Evolutionary conservation across 75 land plant genomes (phyloP).

Genomic region (Cupressus sempervirens): DNA sequence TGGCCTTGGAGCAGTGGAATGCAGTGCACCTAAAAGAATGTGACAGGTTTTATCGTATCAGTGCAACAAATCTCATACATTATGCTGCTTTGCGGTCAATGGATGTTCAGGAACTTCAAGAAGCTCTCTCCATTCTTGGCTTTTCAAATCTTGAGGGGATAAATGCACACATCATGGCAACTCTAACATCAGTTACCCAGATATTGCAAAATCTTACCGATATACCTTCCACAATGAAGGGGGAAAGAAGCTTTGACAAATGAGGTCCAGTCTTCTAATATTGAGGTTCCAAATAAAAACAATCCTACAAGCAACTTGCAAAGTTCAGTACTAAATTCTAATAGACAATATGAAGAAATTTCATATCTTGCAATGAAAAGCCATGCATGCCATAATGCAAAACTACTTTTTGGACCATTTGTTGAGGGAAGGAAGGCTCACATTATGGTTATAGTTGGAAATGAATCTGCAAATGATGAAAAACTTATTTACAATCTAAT

Average conservation of each 20-base stretch:
- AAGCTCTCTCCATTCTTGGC: conserved; percentile 36
- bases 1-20: too few relatives aligned
- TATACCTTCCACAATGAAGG: not conserved
- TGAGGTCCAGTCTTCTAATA: not conserved
- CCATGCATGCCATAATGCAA: conserved; percentile 22
- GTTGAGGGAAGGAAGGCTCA: conserved; percentile 16
- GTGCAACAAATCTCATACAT: conserved; percentile 57
- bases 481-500: conserved; percentile 40
- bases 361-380: conserved; percentile 18
- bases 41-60: conserved; percentile 34
- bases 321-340: not conserved
- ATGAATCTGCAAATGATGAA: conserved; percentile 35
- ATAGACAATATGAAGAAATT: conserved; percentile 4
- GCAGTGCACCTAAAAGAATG: too few relatives aligned
- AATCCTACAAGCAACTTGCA: conserved; percentile 2
- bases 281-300: too few relatives aligned
- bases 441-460: conserved; percentile 56
- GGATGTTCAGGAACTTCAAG: conserved; percentile 36
- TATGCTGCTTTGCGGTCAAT: conserved; percentile 43
- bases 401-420: conserved; percentile 35
- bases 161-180: conserved; percentile 38
- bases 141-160: conserved; percentile 36
- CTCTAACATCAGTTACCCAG: conserved; percentile 28
- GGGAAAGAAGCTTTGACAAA: not conserved
- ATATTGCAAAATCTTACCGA: conserved; percentile 15